Evolutionary conservation across 2,329 filamentous ascomycete species (phyloP), one percentile per base, ranked within the genome.

Genomic region (Diaporthe ampelina): DNA sequence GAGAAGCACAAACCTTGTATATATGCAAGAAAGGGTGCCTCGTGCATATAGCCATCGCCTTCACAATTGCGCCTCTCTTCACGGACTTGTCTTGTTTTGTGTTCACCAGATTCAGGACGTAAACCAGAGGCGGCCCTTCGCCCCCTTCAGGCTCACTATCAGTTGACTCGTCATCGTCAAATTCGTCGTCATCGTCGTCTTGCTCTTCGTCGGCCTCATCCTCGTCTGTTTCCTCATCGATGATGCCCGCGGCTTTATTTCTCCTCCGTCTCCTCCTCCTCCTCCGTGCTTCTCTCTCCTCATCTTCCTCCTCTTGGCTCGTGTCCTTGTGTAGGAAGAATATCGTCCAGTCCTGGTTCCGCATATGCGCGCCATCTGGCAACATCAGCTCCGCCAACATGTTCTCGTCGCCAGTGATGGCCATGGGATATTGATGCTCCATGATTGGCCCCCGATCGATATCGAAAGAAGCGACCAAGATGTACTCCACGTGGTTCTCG

Each of bases 341-440:
- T 72, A 98, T 98, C 56, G 97, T 99, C 97, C 97, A 99, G 83
- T 99, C 97, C 84, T 98, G 95, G 80, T 94, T 96, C 52, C 97
- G 91, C 76, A 97, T 92, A 84, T 99, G 97, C 29, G 96, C 95
- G 84, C 98, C 96, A 83, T 99, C 97, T 0, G 97, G 97, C 82
- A 99, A 86, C 97, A 99, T 99, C 80, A 99, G 90, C 86, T 99
- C 97, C 9, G 97, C 97, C 81, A 99, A 85, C 95, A 98, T 98
- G 80, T 97, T 94, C 85, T 99, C 97, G 82, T 99, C 96, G 43
- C 97, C 96, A 68, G 95, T 98, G 76, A 99, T 98, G 68, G 96
- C 92, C 56, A 94, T 93, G 0, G 97, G 97, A 81, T 96, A 99
- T 82, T 99, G 97, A 82, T 99, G 95, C 82, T 99, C 97, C 97